Base-by-base conservation (phyloP, 2,329 filamentous ascomycete genomes). In the Apiospora pterosperma region DNA sequence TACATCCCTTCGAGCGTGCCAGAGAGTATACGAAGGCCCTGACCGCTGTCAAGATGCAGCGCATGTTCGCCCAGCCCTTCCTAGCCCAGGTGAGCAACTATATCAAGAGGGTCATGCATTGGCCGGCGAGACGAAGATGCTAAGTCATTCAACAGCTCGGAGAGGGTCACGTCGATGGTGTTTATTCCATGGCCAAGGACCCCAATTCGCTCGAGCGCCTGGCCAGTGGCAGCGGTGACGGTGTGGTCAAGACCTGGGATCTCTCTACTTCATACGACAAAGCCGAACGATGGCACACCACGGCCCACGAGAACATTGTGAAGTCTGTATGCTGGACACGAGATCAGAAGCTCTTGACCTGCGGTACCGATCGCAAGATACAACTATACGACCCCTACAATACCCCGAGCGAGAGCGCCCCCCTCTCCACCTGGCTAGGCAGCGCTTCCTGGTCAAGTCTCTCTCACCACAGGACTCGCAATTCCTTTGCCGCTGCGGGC, bases 381-480 rank as follows among this genome's bases (percentile, higher is more conserved):
- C 97, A 98, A 77, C 82, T 99, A 36, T 97, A 92, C 79, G 93
- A 97, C 72, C 94, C 95, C 1, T 96, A 96, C 76, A 89, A 91
- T 75, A 90, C 90, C 8, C 77, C 86, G 23, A 84, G 85, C 66
- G 87, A 89, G 62, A 81, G 90, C 16, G 83, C 88, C n/a, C 94
- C 94, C 0, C 80, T 92, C 62, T 89, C 92, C 38, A 96, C 93
- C 21, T 98, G 93, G 85, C 86, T 97, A 12, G 95, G 96, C 38
- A 82, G 87, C 59, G 89, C 88, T 61, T 92, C 93, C 44, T 98
- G 97, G 76, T 96, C 92, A 8, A 89, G 89, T 52, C 80, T 97
- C 52, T 91, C 92, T 3, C 91, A 96, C 73, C 96, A 99, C 77
- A 88, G 94, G 48, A 87, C 86, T 31, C 84, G 88, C 52, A 90